Evolutionary conservation across 2,329 filamentous ascomycete species (phyloP).

Genomic region (Xenosphaeropsis pyriputrescens): DNA sequence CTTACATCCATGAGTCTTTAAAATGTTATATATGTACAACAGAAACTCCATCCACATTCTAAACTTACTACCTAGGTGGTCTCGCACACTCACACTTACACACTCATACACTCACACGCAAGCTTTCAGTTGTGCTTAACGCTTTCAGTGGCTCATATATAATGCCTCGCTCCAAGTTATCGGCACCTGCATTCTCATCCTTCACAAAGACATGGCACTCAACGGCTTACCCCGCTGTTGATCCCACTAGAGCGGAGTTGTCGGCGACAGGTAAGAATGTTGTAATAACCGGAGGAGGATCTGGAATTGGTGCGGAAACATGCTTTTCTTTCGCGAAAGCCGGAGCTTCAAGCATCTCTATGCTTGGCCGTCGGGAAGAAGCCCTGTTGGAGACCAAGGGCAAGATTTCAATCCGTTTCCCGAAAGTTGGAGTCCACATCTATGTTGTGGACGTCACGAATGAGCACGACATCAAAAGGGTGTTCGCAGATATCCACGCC

Average conservation of each 20-base stretch:
- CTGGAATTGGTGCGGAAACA: slow-evolving; percentile 8
- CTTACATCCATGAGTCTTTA: too few species aligned
- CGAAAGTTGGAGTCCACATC: not conserved
- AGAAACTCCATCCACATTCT: too few species aligned
- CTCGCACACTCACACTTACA: too few species aligned
- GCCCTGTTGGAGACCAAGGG: not conserved
- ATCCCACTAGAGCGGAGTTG: slow-evolving; percentile 7
- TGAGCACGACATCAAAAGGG: not conserved
- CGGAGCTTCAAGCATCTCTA: slow-evolving; percentile 9
- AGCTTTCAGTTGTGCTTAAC: too few species aligned
- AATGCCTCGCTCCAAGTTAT: too few species aligned
- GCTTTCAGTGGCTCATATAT: too few species aligned
- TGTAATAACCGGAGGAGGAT: slow-evolving; percentile 6
- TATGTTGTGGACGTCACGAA: not conserved
- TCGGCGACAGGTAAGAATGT: slow-evolving; percentile 5
- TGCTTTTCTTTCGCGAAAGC: slow-evolving; percentile 6
- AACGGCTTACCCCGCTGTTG: slow-evolving; percentile 15
- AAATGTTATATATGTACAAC: too few species aligned
- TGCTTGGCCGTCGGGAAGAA: slow-evolving; percentile 9
- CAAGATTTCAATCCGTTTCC: not conserved
- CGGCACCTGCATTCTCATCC: not conserved
- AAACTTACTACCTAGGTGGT: too few species aligned
- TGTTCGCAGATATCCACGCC: not conserved
- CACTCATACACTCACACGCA: too few species aligned
- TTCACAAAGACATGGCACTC: slow-evolving; percentile 15